phyloP scores from a whole-genome alignment of 768 basidiomycete species.

The Amanita muscaria region DNA sequence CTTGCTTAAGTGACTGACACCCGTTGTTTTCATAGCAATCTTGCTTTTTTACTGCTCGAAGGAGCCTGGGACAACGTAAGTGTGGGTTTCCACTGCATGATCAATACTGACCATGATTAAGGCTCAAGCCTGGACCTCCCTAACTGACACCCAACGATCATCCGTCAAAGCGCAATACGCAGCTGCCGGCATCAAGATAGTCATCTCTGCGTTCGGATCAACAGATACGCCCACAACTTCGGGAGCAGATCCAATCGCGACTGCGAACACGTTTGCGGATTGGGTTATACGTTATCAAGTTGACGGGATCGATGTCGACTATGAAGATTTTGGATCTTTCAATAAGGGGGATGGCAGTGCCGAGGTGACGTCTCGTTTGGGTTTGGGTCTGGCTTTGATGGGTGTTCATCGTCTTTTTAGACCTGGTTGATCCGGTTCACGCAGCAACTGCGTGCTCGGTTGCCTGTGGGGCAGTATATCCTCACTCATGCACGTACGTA shows the following conservation, averaged over 20 bases:
- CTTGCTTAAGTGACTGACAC: too few relatives aligned
- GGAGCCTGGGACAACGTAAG: slow-evolving; percentile 8
- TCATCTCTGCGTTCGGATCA: slow-evolving; percentile 61
- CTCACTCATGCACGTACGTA: slow-evolving; percentile 43
- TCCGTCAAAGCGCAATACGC: slow-evolving; percentile 35
- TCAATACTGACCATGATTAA: not conserved
- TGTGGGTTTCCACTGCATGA: too few relatives aligned
- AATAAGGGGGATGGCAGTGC: slow-evolving; percentile 41
- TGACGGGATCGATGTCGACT: slow-evolving; percentile 71
- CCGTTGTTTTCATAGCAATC: too few relatives aligned
- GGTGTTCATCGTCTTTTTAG: not conserved
- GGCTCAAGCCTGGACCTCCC: not conserved
- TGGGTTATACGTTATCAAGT: slow-evolving; percentile 54
- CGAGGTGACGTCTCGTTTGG: slow-evolving; percentile 42
- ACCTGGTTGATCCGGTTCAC: slow-evolving; percentile 51
- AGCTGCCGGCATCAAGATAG: slow-evolving; percentile 49
- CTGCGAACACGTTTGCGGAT: slow-evolving; percentile 56
- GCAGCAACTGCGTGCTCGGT: slow-evolving; percentile 35
- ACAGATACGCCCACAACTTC: slow-evolving; percentile 46
- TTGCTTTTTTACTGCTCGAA: not conserved
- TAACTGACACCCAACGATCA: not conserved
- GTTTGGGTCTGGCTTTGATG: slow-evolving; percentile 49
- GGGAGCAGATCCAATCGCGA: slow-evolving; percentile 50
- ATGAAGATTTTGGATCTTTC: slow-evolving; percentile 63
- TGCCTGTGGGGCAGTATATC: slow-evolving; percentile 41